Base-by-base conservation (phyloP, 768 basidiomycete species). In the Lepiota subincarnata region DNA sequence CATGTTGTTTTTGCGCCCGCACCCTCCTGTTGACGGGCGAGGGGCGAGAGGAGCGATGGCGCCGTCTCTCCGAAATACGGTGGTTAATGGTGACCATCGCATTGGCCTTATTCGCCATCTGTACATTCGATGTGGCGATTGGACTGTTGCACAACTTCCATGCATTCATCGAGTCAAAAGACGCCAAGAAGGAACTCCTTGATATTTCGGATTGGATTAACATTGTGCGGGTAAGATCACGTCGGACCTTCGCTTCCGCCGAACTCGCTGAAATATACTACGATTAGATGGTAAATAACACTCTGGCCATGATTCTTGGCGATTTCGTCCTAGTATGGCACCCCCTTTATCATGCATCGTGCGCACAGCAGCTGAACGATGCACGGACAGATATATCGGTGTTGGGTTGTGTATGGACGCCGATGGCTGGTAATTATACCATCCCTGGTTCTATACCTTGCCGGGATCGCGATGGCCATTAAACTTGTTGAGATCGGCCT, bases 301-400 rank as follows among this genome's bases (percentile, higher is more conserved):
- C 41, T 4, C 34, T 53, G 12, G 52, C 52, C 12, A 39, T 47
- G 45, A 38, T 53, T 20, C 37, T 53, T n/a, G 52, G 52, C 45
- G 52, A 53, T 24, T 53, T 53, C 24, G 45, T 53, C 35, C 24
- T 46, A 45, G 52, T 53, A 53, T 34, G 36, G 49, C n/a, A 19
- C 7, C 26, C 3, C 26, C 26, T 4, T 28, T 7, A 7, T 7
- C 26, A 7, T 28, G 4, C 3, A 28, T 28, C 26, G 26, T 7
- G 7, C 26, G 7, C 26, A 7, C 26, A 28, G 4, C 26, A 7
- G 26, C 26, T n/a, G n/a, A n/a, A n/a, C n/a, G n/a, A n/a, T n/a
- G n/a, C n/a, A n/a, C n/a, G 7, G 7, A 28, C 19, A 18, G 40
- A 42, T 42, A 4, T 42, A 42, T 19, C 16, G 40, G 10, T 42